These are phyloP conservation scores for Alternaria sp. DNA, from an alignment of 2,329 filamentous ascomycete species.

Conservation along the genomic window DNA sequence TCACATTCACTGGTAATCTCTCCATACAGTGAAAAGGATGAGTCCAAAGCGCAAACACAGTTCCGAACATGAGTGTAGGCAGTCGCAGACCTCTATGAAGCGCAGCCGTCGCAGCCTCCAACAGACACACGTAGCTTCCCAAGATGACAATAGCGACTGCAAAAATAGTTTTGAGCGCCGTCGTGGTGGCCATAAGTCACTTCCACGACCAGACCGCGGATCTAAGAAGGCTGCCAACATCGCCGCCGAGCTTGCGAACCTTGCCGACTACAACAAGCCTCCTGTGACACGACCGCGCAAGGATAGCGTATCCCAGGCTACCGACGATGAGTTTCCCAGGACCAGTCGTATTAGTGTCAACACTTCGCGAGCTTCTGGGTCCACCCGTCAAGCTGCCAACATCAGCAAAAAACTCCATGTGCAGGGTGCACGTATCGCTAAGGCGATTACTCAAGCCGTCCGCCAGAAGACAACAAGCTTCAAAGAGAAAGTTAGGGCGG, in stretches of 20 bases:
- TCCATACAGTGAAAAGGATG: neutral
- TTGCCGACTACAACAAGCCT: conserved; percentile 16
- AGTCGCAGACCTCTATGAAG: neutral
- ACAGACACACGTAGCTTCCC: neutral
- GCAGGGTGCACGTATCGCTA: conserved; percentile 3
- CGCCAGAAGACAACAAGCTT: neutral
- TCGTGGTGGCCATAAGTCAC: neutral
- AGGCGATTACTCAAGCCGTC: neutral
- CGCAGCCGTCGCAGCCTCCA: neutral
- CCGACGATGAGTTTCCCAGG: neutral
- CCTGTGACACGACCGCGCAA: neutral
- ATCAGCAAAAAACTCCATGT: neutral
- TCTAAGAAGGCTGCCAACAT: neutral
- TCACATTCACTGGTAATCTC: neutral
- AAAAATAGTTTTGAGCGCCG: neutral
- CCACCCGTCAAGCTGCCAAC: neutral
- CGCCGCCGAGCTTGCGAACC: conserved; percentile 7
- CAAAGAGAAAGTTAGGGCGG: neutral
- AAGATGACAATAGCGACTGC: neutral
- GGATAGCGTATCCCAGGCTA: neutral
- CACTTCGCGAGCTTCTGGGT: neutral
- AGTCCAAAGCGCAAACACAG: neutral
- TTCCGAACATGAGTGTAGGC: neutral
- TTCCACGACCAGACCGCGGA: neutral
- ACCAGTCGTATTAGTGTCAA: neutral